These are phyloP conservation scores for Gomphus bonarii DNA, from an alignment of 1,284 basidiomycete species.

Conservation along the genomic window DNA sequence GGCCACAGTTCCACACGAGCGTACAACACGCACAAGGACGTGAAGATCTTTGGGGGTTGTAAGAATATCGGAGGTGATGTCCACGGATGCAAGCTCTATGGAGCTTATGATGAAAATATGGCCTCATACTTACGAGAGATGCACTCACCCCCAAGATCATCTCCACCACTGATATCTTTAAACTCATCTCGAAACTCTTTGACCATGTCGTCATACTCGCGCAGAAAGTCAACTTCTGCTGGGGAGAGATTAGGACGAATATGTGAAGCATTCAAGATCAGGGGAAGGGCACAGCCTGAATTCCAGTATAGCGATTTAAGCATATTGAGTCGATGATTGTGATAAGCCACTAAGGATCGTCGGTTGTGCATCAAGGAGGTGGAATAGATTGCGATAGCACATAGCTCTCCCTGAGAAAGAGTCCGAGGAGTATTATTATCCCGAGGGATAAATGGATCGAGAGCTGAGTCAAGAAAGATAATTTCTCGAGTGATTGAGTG, in stretches of 20 bases:
- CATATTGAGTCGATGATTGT: slow-evolving; percentile 72
- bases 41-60: slow-evolving; percentile 76
- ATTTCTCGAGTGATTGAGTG: slow-evolving; percentile 85
- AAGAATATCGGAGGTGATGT: slow-evolving; percentile 71
- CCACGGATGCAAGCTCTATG: slow-evolving; percentile 31
- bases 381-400: slow-evolving; percentile 77
- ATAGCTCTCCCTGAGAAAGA: slow-evolving; percentile 31
- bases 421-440: slow-evolving; percentile 29
- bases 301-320: slow-evolving; percentile 85
- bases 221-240: slow-evolving; percentile 85
- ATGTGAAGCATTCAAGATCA: slow-evolving; percentile 61
- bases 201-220: slow-evolving; percentile 72
- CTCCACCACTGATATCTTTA: slow-evolving; percentile 45
- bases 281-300: slow-evolving; percentile 84
- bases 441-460: slow-evolving; percentile 24
- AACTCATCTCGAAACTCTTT: slow-evolving; percentile 83
- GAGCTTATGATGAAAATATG: background rate
- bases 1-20: slow-evolving; percentile 83
- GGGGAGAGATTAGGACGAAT: slow-evolving; percentile 74
- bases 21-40: slow-evolving; percentile 67
- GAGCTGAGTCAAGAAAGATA: slow-evolving; percentile 41
- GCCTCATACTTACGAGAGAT: background rate
- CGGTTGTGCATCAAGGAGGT: slow-evolving; percentile 87
- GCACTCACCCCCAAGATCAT: slow-evolving; percentile 9
- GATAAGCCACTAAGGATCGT: slow-evolving; percentile 88